Percentiles rank a stretch among this genome's conserved stretches.
phyloP scores from a whole-genome alignment of 2,329 filamentous ascomycete species.

The Phyllosticta citriasiana region DNA sequence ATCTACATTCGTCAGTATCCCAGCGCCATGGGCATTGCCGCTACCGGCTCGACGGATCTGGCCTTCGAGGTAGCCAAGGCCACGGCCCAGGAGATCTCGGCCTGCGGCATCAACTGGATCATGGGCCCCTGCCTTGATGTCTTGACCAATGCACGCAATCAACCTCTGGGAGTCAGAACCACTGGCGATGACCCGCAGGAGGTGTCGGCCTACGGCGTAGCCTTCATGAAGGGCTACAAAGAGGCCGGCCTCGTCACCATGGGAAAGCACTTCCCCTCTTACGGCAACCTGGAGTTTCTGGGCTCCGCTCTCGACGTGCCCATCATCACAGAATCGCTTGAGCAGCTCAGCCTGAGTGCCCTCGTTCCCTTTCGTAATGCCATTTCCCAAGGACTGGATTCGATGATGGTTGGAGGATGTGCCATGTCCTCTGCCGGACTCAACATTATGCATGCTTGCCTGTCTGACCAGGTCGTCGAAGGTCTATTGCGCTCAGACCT shows the following conservation, averaged over 20 bases:
- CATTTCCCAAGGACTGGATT: constrained; percentile 75
- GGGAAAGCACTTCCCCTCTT: constrained; percentile 94
- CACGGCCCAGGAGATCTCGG: constrained; percentile 82
- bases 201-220: constrained; percentile 83
- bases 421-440: constrained; percentile 85
- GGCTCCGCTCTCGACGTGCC: constrained; percentile 86
- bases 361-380: constrained; percentile 87
- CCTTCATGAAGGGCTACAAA: constrained; percentile 85
- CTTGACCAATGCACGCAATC: constrained; percentile 82
- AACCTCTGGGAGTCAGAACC: constrained; percentile 81
- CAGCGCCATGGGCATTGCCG: constrained; percentile 93
- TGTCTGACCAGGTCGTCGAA: constrained; percentile 88
- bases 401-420: constrained; percentile 92
- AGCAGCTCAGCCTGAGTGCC: constrained; percentile 85
- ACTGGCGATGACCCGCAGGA: constrained; percentile 90
- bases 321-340: constrained; percentile 88
- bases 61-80: constrained; percentile 87
- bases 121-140: constrained; percentile 91
- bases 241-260: constrained; percentile 82
- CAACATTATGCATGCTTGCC: constrained; percentile 89
- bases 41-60: constrained; percentile 73
- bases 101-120: constrained; percentile 92
- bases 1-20: constrained; percentile 95
- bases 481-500: constrained; percentile 80
- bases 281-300: constrained; percentile 88